Evolutionary conservation across 1,284 basidiomycete species (phyloP).

Genomic region (Pascua guehoae): DNA sequence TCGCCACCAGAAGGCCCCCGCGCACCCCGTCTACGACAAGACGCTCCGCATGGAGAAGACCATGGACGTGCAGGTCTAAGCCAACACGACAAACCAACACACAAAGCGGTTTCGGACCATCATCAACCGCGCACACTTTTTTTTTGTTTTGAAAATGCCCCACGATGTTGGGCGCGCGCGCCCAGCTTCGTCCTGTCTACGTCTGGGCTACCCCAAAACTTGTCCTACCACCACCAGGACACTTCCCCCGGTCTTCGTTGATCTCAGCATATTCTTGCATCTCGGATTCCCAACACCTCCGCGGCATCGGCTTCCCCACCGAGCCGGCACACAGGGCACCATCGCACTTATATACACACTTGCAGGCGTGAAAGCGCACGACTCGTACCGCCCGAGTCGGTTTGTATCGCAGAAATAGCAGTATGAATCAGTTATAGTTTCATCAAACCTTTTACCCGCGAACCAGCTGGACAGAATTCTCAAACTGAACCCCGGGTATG

Average conservation of each 20-base stretch:
- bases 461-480: no score
- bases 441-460: neutral
- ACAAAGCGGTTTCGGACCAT: neutral
- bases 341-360: no score
- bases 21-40: constrained; percentile 32
- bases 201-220: neutral
- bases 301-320: neutral
- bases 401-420: no score
- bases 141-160: neutral
- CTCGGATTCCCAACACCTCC: no score
- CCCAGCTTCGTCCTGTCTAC: no score
- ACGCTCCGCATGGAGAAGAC: constrained; percentile 39
- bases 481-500: no score
- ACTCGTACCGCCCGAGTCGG: no score
- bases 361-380: no score
- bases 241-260: no score
- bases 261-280: no score
- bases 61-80: constrained; percentile 13
- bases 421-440: no score
- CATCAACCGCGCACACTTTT: neutral
- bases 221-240: neutral
- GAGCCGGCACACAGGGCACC: neutral
- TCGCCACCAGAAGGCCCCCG: constrained; percentile 7
- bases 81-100: neutral
- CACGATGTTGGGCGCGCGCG: no score